Percentiles rank a stretch among this genome's conserved stretches.
Conservation (phyloP, 768 basidiomycete genomes). For the Candolleomyces aberdarensis region DNA sequence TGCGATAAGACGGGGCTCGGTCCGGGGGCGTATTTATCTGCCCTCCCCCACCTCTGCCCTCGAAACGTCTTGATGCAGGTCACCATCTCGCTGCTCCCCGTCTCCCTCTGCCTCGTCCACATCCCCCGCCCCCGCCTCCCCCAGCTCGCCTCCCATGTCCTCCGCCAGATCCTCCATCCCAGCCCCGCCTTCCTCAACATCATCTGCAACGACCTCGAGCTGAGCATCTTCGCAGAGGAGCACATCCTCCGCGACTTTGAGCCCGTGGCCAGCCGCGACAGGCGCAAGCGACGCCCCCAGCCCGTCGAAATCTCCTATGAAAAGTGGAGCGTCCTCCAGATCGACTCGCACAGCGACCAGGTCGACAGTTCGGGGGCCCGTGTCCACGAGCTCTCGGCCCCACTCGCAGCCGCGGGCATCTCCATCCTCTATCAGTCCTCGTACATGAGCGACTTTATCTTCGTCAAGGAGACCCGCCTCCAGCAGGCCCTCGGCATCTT, state of each 20-base stretch:
- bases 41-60: too few species aligned
- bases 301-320: constrained; percentile 71
- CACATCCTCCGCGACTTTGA: constrained; percentile 57
- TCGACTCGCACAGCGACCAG: constrained; percentile 74
- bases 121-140: constrained; percentile 68
- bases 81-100: constrained; percentile 71
- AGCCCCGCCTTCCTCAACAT: constrained; percentile 68
- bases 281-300: constrained; percentile 44
- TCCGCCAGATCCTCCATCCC: constrained; percentile 68
- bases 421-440: constrained; percentile 82
- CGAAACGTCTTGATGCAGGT: constrained; percentile 30
- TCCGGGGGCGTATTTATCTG: constrained; percentile 1
- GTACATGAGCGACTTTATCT: constrained; percentile 80
- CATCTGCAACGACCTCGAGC: constrained; percentile 77
- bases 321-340: constrained; percentile 76
- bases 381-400: constrained; percentile 73
- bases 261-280: constrained; percentile 54
- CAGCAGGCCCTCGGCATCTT: constrained; percentile 61
- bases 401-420: constrained; percentile 72
- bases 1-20: neutral
- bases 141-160: constrained; percentile 55
- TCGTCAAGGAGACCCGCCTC: constrained; percentile 67
- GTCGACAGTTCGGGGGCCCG: constrained; percentile 69
- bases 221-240: constrained; percentile 69
- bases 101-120: constrained; percentile 69